Percentiles rank a stretch among this genome's conserved stretches.
These are phyloP conservation scores for Albugo candida DNA, from an alignment of 352 stramenopile species.

Conservation along the genomic window DNA sequence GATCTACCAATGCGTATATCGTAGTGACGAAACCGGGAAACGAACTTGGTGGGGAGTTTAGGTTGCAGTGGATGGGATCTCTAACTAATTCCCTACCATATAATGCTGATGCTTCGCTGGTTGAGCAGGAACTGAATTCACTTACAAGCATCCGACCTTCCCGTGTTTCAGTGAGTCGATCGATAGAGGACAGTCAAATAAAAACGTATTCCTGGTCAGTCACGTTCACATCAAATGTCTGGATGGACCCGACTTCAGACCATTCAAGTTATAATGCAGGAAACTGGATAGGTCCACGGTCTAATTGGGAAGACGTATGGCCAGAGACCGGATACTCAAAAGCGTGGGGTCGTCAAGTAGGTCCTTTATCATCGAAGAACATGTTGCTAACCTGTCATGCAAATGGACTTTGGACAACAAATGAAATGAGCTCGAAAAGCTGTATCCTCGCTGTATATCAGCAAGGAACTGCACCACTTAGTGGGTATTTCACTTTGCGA, in stretches of 20 bases:
- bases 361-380: conserved; percentile 37
- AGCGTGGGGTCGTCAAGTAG: conserved; percentile 92
- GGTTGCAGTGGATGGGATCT: conserved; percentile 86
- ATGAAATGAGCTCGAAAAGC: conserved; percentile 21
- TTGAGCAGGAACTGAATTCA: conserved; percentile 83
- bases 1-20: conserved; percentile 25
- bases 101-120: conserved; percentile 51
- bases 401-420: conserved; percentile 38
- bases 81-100: conserved; percentile 82
- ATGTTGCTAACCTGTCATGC: conserved; percentile 31
- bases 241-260: conserved; percentile 81
- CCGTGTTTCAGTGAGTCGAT: conserved; percentile 66
- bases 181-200: conserved; percentile 39
- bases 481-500: conserved; percentile 78
- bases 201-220: conserved; percentile 80
- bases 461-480: conserved; percentile 65
- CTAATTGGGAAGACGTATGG: conserved; percentile 82
- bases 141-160: conserved; percentile 85
- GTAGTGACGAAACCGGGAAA: conserved; percentile 71
- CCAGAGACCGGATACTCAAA: conserved; percentile 83
- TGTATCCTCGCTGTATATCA: conserved; percentile 5
- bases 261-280: conserved; percentile 66
- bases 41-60: conserved; percentile 80
- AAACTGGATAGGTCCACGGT: conserved; percentile 80
- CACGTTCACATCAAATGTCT: conserved; percentile 86